A percentile compares a stretch with the other conserved stretches of the same genome.
Evolutionary conservation across 2,329 filamentous ascomycete species (phyloP).

Genomic region (Neophaeococcomyces mojaviensis): DNA sequence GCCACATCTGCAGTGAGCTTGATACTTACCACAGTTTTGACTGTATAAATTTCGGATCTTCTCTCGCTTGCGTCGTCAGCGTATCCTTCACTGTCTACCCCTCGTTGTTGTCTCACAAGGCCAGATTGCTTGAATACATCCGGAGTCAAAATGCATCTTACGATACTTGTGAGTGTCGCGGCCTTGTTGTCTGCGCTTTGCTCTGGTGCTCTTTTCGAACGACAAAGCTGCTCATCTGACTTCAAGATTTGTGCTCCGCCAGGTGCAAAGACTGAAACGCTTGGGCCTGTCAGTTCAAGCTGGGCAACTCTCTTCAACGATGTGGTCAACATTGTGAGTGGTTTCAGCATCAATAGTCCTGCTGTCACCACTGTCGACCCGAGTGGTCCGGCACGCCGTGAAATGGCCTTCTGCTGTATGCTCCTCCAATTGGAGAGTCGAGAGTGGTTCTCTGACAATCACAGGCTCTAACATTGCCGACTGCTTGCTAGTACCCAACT

Average conservation of each 20-base stretch:
- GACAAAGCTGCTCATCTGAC: neutral
- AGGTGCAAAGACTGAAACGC: neutral
- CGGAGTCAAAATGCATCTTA: too few species aligned
- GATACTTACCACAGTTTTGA: too few species aligned
- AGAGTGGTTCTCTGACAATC: neutral
- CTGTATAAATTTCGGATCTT: too few species aligned
- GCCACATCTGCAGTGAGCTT: too few species aligned
- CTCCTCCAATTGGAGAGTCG: neutral
- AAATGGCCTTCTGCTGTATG: slow-evolving; percentile 5
- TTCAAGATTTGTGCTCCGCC: slow-evolving; percentile 1
- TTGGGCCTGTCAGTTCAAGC: neutral
- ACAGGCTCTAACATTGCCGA: slow-evolving; percentile 1
- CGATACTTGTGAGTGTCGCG: too few species aligned
- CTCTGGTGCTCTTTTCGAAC: too few species aligned
- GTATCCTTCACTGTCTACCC: too few species aligned
- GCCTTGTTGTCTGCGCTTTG: too few species aligned
- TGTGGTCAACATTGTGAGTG: slow-evolving; percentile 2
- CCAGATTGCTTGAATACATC: too few species aligned
- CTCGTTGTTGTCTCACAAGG: too few species aligned
- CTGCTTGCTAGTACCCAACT: neutral
- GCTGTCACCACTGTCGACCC: neutral
- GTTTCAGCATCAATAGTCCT: neutral
- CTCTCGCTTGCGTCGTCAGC: too few species aligned
- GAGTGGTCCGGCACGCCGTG: slow-evolving; percentile 2
- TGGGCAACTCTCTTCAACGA: slow-evolving; percentile 3